These are phyloP conservation scores for Capsicum chinense DNA, from an alignment of 257 asterid species.

Conservation along the genomic window DNA sequence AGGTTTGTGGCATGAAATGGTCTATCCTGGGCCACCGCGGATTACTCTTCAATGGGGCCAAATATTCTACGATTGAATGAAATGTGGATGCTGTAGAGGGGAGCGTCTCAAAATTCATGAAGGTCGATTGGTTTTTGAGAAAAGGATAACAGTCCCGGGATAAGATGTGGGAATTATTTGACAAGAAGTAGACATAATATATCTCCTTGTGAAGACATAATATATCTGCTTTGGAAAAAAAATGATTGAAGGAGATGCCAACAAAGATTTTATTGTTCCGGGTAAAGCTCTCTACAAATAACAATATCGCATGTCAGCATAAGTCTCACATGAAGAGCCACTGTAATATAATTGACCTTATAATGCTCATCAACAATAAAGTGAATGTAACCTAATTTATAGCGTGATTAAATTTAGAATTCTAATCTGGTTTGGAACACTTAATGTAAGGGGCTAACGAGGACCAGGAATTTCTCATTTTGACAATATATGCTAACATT, in stretches of 20 bases:
- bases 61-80: not conserved
- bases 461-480: not conserved
- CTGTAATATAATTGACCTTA: no score
- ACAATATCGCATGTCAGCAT: not conserved
- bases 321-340: not conserved
- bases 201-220: no score
- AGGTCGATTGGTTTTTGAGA: no score
- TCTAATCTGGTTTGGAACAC: no score
- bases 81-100: not conserved
- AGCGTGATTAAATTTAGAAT: no score
- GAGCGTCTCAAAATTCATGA: not conserved
- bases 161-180: no score
- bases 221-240: no score
- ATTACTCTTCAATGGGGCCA: no score
- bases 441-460: no score
- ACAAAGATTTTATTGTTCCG: not conserved
- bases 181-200: no score
- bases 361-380: not conserved
- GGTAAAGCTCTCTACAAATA: not conserved
- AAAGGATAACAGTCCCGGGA: no score
- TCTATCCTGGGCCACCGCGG: not conserved
- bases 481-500: not conserved
- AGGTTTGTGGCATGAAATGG: not conserved
- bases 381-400: not conserved
- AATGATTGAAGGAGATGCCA: no score